These are phyloP conservation scores for Nitzschia inconspicua DNA, from an alignment of 108 stramenopile genomes.

Conservation along the genomic window DNA sequence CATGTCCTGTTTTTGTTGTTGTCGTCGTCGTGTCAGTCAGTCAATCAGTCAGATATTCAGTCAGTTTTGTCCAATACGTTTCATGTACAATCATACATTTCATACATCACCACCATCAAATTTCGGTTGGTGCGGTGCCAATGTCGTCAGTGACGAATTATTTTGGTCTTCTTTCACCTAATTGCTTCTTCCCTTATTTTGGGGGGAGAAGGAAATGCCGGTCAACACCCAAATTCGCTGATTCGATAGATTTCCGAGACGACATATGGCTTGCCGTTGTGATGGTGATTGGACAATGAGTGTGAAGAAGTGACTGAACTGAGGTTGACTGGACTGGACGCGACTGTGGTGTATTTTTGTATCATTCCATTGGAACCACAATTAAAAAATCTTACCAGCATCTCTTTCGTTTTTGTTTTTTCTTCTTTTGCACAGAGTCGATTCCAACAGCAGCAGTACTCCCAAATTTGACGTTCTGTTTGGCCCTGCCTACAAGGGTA, in stretches of 20 bases:
- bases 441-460: slow-evolving; percentile 42
- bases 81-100: too few relatives aligned
- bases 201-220: slow-evolving; percentile 68
- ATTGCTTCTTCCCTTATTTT: slow-evolving; percentile 42
- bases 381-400: neutral
- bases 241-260: slow-evolving; percentile 69
- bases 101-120: neutral
- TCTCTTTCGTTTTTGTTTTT: slow-evolving; percentile 9
- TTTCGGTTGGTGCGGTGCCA: neutral
- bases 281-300: too few relatives aligned
- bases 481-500: slow-evolving; percentile 99
- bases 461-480: slow-evolving; percentile 94
- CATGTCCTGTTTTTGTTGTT: neutral
- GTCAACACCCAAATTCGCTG: slow-evolving; percentile 73
- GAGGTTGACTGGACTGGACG: too few relatives aligned
- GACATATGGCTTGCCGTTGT: too few relatives aligned
- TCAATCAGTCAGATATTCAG: too few relatives aligned
- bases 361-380: neutral
- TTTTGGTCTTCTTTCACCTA: slow-evolving; percentile 83
- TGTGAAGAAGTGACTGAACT: too few relatives aligned
- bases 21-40: neutral
- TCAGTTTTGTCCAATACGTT: too few relatives aligned
- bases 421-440: slow-evolving; percentile 35
- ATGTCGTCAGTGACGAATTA: slow-evolving; percentile 44
- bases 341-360: too few relatives aligned